Conservation (phyloP, 2,329 filamentous ascomycete species). For the Diplocarpon rosae region DNA sequence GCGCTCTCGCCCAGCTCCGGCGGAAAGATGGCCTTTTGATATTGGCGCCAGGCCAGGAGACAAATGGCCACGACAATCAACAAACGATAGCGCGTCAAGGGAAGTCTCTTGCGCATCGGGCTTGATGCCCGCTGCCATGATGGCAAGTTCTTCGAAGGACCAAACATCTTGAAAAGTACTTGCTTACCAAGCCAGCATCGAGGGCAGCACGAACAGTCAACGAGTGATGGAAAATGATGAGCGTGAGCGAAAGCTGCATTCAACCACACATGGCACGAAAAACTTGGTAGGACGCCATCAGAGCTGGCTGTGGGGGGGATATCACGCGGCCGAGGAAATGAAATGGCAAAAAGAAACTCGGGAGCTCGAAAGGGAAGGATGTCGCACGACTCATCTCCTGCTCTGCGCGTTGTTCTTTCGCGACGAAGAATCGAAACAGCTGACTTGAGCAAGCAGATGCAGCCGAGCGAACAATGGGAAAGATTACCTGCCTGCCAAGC, state of each 20-base stretch:
- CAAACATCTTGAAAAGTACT: no score
- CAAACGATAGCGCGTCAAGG: not conserved
- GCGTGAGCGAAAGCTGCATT: no score
- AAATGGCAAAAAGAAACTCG: not conserved
- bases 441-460: no score
- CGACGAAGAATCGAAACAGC: not conserved
- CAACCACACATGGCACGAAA: no score
- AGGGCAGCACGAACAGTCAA: no score
- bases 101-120: not conserved
- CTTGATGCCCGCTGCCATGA: slow-evolving; percentile 1
- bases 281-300: no score
- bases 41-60: slow-evolving; percentile 1
- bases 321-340: not conserved
- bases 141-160: slow-evolving; percentile 2
- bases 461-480: no score
- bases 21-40: not conserved
- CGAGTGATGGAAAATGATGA: no score
- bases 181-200: no score
- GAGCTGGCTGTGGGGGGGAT: no score
- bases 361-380: not conserved
- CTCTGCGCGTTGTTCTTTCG: not conserved
- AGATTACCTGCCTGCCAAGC: no score
- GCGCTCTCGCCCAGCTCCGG: not conserved
- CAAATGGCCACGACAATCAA: slow-evolving; percentile 1
- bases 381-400: slow-evolving; percentile 1